A percentile compares a stretch with the other conserved stretches of the same genome.
phyloP scores from a whole-genome alignment of 495 filamentous ascomycete species.

The Neurospora sp. region DNA sequence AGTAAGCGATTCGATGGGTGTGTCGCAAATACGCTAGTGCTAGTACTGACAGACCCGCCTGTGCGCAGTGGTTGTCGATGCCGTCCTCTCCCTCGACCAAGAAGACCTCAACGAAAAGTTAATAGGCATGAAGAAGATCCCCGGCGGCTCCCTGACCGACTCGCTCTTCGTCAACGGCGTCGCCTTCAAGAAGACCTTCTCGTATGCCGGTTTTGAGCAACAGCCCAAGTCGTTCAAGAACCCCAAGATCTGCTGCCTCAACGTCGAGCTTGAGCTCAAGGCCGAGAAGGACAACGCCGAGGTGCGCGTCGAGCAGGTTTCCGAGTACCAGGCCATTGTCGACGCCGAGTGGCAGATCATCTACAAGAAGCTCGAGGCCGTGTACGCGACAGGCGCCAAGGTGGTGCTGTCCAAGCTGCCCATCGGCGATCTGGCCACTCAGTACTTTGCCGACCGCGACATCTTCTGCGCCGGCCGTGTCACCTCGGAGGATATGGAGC shows the following conservation, averaged over 20 bases:
- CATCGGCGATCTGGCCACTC: slow-evolving; percentile 94
- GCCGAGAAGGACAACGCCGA: slow-evolving; percentile 98
- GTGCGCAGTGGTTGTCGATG: slow-evolving; percentile 83
- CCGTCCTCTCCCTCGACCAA: slow-evolving; percentile 93
- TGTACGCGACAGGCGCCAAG: slow-evolving; percentile 87
- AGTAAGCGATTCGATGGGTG: slow-evolving; percentile 40
- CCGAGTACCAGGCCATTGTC: slow-evolving; percentile 98
- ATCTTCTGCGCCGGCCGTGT: slow-evolving; percentile 98
- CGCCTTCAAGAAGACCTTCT: slow-evolving; percentile 99
- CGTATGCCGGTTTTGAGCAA: slow-evolving; percentile 97
- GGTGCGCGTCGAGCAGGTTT: slow-evolving; percentile 94
- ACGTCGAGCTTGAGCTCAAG: slow-evolving; percentile 92
- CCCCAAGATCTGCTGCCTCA: slow-evolving; percentile 91
- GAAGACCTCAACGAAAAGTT: slow-evolving; percentile 95
- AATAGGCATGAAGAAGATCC: slow-evolving; percentile 96
- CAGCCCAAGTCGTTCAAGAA: slow-evolving; percentile 92
- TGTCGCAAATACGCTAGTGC: slow-evolving; percentile 15
- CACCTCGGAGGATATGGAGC: slow-evolving; percentile 86
- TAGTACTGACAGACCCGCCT: not conserved
- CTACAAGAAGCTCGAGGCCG: slow-evolving; percentile 93
- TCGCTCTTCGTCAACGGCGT: slow-evolving; percentile 97
- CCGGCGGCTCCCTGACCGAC: slow-evolving; percentile 91
- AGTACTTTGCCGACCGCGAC: slow-evolving; percentile 96
- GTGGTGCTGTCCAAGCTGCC: slow-evolving; percentile 95
- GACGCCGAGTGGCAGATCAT: slow-evolving; percentile 99